These are phyloP conservation scores for Monilinia vaccinii-corymbosi DNA, from an alignment of 2,329 filamentous ascomycete species.

Conservation along the genomic window DNA sequence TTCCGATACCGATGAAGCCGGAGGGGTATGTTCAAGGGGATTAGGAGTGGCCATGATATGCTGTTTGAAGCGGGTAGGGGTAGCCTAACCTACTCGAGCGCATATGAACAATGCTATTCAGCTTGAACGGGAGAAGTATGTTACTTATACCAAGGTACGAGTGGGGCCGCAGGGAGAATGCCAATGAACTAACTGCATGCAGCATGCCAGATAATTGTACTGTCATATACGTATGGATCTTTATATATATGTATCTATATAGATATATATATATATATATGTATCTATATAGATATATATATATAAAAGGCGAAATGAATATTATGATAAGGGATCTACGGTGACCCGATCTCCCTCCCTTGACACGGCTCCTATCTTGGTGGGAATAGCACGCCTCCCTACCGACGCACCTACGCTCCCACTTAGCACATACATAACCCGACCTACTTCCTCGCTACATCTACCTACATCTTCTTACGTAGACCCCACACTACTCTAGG, in stretches of 20 bases:
- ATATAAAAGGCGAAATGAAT: no score
- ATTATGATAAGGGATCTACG: not conserved
- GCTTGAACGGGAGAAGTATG: not conserved
- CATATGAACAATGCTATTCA: not conserved
- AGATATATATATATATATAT: no score
- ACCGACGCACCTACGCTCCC: no score
- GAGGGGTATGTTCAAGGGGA: slow-evolving; percentile 13
- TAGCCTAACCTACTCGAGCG: not conserved
- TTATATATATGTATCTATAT: no score
- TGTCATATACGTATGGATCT: no score
- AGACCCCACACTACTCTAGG: not conserved
- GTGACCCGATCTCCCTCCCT: not conserved
- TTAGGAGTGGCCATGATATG: slow-evolving; percentile 8
- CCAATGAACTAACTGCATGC: no score
- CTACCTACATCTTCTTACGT: not conserved
- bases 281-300: not conserved
- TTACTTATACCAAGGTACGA: no score
- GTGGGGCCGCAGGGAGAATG: no score
- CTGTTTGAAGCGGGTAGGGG: not conserved
- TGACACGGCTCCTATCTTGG: no score
- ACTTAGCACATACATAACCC: no score
- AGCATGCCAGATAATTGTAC: no score
- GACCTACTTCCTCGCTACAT: not conserved
- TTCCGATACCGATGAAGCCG: slow-evolving; percentile 42
- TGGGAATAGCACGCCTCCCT: no score